Conservation (phyloP, 2,329 filamentous ascomycete species). For the Aspergillus sp. region DNA sequence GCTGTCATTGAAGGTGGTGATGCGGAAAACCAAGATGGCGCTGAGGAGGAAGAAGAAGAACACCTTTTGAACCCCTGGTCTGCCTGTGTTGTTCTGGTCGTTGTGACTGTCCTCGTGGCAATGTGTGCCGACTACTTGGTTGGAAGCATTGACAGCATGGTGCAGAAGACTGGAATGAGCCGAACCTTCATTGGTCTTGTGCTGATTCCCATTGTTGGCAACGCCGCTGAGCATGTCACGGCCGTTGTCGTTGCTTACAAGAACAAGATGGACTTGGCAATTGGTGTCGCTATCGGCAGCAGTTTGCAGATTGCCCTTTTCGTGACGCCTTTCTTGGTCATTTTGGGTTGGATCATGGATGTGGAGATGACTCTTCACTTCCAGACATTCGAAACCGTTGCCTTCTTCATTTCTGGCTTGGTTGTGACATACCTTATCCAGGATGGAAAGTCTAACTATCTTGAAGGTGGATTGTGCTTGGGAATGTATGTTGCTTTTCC, state of each 20-base stretch:
- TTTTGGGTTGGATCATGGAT: constrained; percentile 72
- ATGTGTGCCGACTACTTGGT: constrained; percentile 75
- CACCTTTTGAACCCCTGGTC: constrained; percentile 59
- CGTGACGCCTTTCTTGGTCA: constrained; percentile 74
- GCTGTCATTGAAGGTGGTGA: constrained; percentile 36
- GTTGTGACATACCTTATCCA: constrained; percentile 71
- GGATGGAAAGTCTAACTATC: constrained; percentile 79
- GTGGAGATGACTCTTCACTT: constrained; percentile 74
- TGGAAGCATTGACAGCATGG: constrained; percentile 70
- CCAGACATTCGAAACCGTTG: constrained; percentile 73
- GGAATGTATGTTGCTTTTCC: constrained; percentile 43
- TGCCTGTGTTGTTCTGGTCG: constrained; percentile 61
- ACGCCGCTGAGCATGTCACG: constrained; percentile 76
- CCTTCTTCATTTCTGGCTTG: constrained; percentile 70
- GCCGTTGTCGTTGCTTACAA: constrained; percentile 74
- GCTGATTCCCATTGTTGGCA: constrained; percentile 73
- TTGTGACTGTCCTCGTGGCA: constrained; percentile 66
- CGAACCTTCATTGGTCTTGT: constrained; percentile 79
- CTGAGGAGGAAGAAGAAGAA: constrained; percentile 45
- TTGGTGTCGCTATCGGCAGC: constrained; percentile 76
- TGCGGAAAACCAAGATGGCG: constrained; percentile 21
- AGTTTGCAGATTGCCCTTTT: constrained; percentile 79
- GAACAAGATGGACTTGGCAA: constrained; percentile 64
- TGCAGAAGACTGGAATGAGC: constrained; percentile 65
- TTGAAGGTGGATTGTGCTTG: constrained; percentile 71